A percentile compares a stretch with the other conserved stretches of the same genome.
These are phyloP conservation scores for Tolypocladium cylindrosporum DNA, from an alignment of 2,329 filamentous ascomycete genomes.

Conservation along the genomic window DNA sequence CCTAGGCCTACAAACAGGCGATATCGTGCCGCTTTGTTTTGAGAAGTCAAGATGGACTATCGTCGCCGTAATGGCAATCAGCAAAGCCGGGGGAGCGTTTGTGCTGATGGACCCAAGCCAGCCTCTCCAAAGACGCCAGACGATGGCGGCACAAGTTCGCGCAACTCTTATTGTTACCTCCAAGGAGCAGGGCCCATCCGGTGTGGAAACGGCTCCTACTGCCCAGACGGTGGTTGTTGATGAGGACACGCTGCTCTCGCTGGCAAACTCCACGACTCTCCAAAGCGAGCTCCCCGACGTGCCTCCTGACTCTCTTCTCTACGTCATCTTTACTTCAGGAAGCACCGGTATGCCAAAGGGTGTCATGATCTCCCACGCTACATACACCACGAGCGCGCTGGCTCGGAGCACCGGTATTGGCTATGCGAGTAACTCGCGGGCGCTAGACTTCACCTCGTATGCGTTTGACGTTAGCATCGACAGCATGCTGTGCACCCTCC, in stretches of 20 bases:
- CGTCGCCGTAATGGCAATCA: constrained; percentile 18
- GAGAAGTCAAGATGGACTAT: constrained; percentile 21
- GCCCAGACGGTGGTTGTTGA: too few relatives aligned
- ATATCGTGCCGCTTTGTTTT: constrained; percentile 18
- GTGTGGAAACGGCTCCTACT: too few relatives aligned
- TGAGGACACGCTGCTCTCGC: too few relatives aligned
- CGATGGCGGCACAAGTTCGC: constrained; percentile 3
- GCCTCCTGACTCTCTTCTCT: too few relatives aligned
- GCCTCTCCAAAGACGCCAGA: too few relatives aligned
- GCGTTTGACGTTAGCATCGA: constrained; percentile 45
- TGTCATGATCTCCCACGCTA: too few relatives aligned
- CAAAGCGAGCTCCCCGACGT: too few relatives aligned
- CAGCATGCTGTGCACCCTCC: constrained; percentile 42
- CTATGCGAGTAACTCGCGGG: constrained; percentile 28
- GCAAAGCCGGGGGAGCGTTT: constrained; percentile 23
- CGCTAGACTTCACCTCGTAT: constrained; percentile 38
- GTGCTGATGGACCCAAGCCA: constrained; percentile 15
- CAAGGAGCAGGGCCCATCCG: too few relatives aligned
- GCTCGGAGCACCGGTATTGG: constrained; percentile 19
- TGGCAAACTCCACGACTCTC: too few relatives aligned
- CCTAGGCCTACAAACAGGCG: constrained; percentile 13
- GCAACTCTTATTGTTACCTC: constrained; percentile 8
- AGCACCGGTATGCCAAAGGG: too few relatives aligned
- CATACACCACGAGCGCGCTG: constrained; percentile 2
- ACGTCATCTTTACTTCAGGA: too few relatives aligned